Percentiles rank a stretch among this genome's conserved stretches.
Conservation (phyloP, 306 rosid species). For the Aeschynomene evenia region DNA sequence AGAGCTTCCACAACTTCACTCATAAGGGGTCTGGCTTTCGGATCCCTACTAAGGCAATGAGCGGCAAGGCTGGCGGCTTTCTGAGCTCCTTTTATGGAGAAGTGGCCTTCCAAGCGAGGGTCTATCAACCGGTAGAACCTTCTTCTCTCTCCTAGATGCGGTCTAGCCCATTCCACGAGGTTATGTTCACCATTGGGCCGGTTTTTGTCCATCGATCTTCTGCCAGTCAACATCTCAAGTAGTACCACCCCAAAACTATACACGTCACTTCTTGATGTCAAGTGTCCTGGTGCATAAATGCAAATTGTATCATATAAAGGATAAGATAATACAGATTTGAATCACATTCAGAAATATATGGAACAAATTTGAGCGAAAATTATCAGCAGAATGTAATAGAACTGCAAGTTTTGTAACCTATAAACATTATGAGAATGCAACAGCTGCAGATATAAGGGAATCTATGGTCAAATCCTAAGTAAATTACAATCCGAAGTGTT, state of each 20-base stretch:
- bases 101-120: constrained; percentile 90
- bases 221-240: constrained; percentile 90
- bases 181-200: constrained; percentile 93
- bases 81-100: constrained; percentile 83
- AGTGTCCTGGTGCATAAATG: constrained; percentile 61
- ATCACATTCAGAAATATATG: neutral
- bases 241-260: constrained; percentile 95
- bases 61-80: constrained; percentile 74
- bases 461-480: neutral
- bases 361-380: neutral
- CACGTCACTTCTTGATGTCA: constrained; percentile 90
- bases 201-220: constrained; percentile 97
- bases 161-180: constrained; percentile 98
- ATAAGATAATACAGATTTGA: neutral
- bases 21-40: constrained; percentile 77
- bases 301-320: constrained; percentile 5
- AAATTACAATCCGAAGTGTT: neutral
- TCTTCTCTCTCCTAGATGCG: constrained; percentile 82
- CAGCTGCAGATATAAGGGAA: neutral
- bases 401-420: neutral
- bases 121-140: constrained; percentile 79
- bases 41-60: constrained; percentile 82
- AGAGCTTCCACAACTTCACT: constrained; percentile 82
- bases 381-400: neutral
- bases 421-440: neutral